Conservation (phyloP, 2,329 filamentous ascomycete species). For the Neonectria magnoliae region DNA sequence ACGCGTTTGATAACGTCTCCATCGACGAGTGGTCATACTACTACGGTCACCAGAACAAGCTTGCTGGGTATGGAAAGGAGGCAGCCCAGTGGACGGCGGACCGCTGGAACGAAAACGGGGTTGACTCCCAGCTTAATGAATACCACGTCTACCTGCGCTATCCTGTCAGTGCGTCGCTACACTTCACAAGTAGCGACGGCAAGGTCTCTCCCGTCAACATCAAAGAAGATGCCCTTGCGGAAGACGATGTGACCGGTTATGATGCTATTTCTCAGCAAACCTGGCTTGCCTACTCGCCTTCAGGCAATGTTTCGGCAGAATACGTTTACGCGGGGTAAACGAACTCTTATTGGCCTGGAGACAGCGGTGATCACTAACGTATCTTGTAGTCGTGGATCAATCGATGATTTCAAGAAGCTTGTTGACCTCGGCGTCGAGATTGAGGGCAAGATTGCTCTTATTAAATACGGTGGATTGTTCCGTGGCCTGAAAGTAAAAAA, state of each 20-base stretch:
- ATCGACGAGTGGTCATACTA: constrained; percentile 52
- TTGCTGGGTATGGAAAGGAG: constrained; percentile 50
- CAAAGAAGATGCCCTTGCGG: constrained; percentile 76
- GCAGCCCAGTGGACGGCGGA: constrained; percentile 53
- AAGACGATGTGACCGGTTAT: constrained; percentile 78
- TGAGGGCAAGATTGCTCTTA: constrained; percentile 80
- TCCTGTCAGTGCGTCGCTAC: constrained; percentile 64
- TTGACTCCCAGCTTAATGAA: constrained; percentile 50
- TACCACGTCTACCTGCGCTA: constrained; percentile 72
- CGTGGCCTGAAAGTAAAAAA: constrained; percentile 86
- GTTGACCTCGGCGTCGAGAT: constrained; percentile 73
- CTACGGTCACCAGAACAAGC: constrained; percentile 52
- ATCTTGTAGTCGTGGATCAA: constrained; percentile 67
- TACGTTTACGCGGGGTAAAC: constrained; percentile 78
- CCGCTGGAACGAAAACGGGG: constrained; percentile 49
- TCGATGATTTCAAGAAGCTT: constrained; percentile 77
- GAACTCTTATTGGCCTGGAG: rapidly evolving
- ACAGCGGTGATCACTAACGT: not conserved
- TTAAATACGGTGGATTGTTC: constrained; percentile 81
- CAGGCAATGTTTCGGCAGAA: constrained; percentile 77
- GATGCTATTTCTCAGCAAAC: constrained; percentile 73
- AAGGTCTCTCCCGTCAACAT: constrained; percentile 72
- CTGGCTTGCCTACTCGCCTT: constrained; percentile 86
- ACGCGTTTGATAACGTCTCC: constrained; percentile 51
- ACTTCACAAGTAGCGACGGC: constrained; percentile 49